Conservation (phyloP, 257 asterid species). For the Gentiana straminea region DNA sequence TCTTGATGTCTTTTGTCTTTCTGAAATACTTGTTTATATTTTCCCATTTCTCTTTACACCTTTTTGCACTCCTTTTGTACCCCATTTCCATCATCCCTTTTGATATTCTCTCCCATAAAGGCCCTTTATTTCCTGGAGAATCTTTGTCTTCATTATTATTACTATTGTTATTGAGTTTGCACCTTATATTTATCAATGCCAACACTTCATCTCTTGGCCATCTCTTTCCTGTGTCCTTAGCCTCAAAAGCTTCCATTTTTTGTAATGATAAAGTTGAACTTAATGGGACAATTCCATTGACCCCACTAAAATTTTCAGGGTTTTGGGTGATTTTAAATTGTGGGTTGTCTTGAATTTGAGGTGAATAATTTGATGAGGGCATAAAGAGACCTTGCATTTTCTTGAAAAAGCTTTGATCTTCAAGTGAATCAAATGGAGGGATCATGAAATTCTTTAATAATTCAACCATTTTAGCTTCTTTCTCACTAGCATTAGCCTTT, state of each 20-base stretch:
- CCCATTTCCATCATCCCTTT: slow-evolving; percentile 65
- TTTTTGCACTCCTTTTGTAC: slow-evolving; percentile 57
- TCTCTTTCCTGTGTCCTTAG: slow-evolving; percentile 29
- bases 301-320: slow-evolving; percentile 10
- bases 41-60: slow-evolving; percentile 28
- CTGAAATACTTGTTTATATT: slow-evolving; percentile 66
- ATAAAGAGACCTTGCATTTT: slow-evolving; percentile 16
- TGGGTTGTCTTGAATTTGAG: slow-evolving; percentile 13
- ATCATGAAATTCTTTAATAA: slow-evolving; percentile 37
- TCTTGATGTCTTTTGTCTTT: slow-evolving; percentile 62
- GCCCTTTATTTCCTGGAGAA: slow-evolving; percentile 33
- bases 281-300: slow-evolving; percentile 3
- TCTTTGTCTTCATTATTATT: slow-evolving; percentile 3
- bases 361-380: slow-evolving; percentile 5
- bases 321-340: slow-evolving; percentile 1
- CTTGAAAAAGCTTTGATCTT: slow-evolving; percentile 12
- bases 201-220: slow-evolving; percentile 82
- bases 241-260: slow-evolving; percentile 8
- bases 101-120: slow-evolving; percentile 79
- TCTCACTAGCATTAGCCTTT: slow-evolving; percentile 34
- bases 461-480: slow-evolving; percentile 40
- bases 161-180: slow-evolving; percentile 19
- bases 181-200: slow-evolving; percentile 59
- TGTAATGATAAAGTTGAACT: neutral
- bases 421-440: neutral